Evolutionary conservation across 192 early-diverging fungal genomes (phyloP).

Genomic region (Coemansia aciculifera): DNA sequence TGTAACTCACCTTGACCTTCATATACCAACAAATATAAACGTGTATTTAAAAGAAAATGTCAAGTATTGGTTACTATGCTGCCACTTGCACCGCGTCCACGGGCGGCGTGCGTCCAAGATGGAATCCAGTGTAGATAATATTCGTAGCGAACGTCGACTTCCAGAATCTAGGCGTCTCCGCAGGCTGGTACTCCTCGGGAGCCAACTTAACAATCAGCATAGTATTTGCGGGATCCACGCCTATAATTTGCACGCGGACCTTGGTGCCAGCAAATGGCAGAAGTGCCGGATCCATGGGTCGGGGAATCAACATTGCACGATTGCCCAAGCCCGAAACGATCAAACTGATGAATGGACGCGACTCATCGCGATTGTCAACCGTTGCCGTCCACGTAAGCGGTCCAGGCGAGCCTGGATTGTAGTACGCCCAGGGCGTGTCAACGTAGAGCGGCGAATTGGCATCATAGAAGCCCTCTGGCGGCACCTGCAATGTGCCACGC

Average conservation of each 20-base stretch:
- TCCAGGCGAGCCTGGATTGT: slow-evolving; percentile 28
- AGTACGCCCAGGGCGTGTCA: slow-evolving; percentile 45
- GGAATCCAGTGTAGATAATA: neutral
- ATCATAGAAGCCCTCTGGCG: slow-evolving; percentile 38
- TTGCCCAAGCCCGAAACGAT: slow-evolving; percentile 12
- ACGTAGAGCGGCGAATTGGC: slow-evolving; percentile 28
- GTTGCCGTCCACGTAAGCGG: slow-evolving; percentile 48
- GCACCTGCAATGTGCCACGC: slow-evolving; percentile 26
- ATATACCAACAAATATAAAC: neutral
- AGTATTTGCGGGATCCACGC: slow-evolving; percentile 11
- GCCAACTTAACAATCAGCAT: slow-evolving; percentile 39
- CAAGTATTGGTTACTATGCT: neutral
- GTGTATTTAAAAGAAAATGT: neutral
- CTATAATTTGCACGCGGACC: slow-evolving; percentile 40
- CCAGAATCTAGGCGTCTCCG: slow-evolving; percentile 45
- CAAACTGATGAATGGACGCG: slow-evolving; percentile 37
- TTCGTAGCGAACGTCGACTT: neutral
- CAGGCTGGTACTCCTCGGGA: slow-evolving; percentile 38
- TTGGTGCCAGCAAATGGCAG: slow-evolving; percentile 51
- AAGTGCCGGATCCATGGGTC: slow-evolving; percentile 13
- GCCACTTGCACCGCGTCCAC: neutral
- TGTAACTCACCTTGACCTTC: neutral
- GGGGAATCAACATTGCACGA: slow-evolving; percentile 25
- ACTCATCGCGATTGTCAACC: slow-evolving; percentile 42
- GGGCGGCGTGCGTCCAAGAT: slow-evolving; percentile 9